Evolutionary conservation across 169 alveolate genomes (phyloP).

Genomic region (Plasmodium inui): DNA sequence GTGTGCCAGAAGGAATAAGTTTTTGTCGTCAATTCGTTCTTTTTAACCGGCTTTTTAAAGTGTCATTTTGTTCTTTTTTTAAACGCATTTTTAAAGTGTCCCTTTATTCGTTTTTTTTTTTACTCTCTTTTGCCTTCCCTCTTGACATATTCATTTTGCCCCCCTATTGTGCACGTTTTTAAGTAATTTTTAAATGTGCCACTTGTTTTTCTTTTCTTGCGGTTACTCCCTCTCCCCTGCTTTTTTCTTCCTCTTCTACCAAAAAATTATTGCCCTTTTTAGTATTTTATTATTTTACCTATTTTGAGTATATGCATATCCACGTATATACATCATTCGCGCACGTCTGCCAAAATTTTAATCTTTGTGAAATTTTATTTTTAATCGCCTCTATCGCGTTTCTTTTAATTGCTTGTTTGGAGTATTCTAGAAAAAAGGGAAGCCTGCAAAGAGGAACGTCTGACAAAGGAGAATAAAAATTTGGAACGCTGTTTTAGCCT

Average conservation of each 20-base stretch:
- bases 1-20: not conserved
- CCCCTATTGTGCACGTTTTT: not conserved
- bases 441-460: not conserved
- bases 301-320: not conserved
- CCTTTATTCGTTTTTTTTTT: not conserved
- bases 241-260: not conserved
- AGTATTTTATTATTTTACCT: not conserved
- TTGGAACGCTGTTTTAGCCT: not conserved
- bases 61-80: not conserved
- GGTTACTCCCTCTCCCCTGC: not conserved
- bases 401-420: not conserved
- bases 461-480: not conserved
- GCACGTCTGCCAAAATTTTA: conserved; percentile 4
- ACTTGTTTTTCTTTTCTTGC: not conserved
- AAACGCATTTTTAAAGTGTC: not conserved
- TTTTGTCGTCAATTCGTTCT: not conserved
- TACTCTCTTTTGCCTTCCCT: not conserved
- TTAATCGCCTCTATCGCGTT: not conserved
- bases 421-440: not conserved
- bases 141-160: not conserved
- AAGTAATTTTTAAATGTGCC: not conserved
- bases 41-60: not conserved
- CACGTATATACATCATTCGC: not conserved
- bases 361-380: not conserved
- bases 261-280: not conserved